These are phyloP conservation scores for Syncephalastrum monosporum DNA, from an alignment of 371 early-diverging fungal species.

Conservation along the genomic window DNA sequence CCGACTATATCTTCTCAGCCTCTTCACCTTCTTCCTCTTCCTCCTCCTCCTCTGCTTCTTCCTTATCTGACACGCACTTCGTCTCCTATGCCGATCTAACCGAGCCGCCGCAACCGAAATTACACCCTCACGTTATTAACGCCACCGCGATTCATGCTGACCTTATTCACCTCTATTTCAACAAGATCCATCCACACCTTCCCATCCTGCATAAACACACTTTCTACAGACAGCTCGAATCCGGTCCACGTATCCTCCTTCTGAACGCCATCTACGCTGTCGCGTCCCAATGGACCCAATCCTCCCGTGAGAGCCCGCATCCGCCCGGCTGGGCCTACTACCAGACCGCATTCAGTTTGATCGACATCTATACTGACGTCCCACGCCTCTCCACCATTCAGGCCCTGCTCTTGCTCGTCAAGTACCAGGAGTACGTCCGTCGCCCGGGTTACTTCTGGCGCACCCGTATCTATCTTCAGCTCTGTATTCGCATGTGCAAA, in stretches of 20 bases:
- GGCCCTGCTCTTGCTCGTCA: constrained; percentile 43
- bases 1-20: constrained; percentile 6
- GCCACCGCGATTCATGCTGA: constrained; percentile 15
- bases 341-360: constrained; percentile 25
- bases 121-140: constrained; percentile 6
- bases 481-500: constrained; percentile 38
- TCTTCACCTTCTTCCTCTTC: too few relatives aligned
- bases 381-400: constrained; percentile 47
- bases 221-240: constrained; percentile 33
- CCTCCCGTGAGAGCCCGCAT: constrained; percentile 1
- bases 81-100: neutral
- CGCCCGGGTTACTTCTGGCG: constrained; percentile 49
- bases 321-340: constrained; percentile 48
- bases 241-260: constrained; percentile 49
- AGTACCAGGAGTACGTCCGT: constrained; percentile 44
- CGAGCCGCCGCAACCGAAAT: constrained; percentile 10
- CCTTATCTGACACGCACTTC: neutral
- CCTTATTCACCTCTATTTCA: constrained; percentile 41
- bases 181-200: constrained; percentile 55
- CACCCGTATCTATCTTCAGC: constrained; percentile 34
- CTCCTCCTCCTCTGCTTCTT: constrained; percentile 1
- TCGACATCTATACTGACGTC: constrained; percentile 40
- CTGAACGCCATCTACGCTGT: constrained; percentile 59
- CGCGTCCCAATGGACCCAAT: constrained; percentile 32
- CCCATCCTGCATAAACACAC: constrained; percentile 51